Evolutionary conservation across 352 stramenopile species (phyloP).

Genomic region (Vaucheria bursata): DNA sequence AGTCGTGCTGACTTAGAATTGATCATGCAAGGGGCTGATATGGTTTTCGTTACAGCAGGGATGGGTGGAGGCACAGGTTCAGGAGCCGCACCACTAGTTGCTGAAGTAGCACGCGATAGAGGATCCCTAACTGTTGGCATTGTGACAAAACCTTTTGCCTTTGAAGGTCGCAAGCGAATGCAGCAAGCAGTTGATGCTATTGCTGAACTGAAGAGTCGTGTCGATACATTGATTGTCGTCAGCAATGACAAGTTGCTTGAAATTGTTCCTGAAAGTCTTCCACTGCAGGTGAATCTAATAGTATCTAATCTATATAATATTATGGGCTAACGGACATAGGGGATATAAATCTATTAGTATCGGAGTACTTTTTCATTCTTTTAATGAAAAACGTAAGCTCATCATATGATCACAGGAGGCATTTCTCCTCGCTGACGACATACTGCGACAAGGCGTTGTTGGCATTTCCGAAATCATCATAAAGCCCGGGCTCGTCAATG

Average conservation of each 20-base stretch:
- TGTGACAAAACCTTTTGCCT: conserved; percentile 88
- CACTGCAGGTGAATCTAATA: no score
- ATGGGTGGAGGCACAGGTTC: conserved; percentile 65
- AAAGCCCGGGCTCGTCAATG: conserved; percentile 85
- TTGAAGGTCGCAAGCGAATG: conserved; percentile 85
- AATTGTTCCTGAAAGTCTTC: conserved; percentile 64
- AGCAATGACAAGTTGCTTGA: conserved; percentile 85
- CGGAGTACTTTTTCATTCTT: no score
- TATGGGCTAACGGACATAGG: no score
- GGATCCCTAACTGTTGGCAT: conserved; percentile 86
- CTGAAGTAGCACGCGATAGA: conserved; percentile 42
- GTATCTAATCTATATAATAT: no score
- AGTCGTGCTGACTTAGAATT: conserved; percentile 67
- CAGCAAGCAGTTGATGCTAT: conserved; percentile 63
- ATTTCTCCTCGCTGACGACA: conserved; percentile 68
- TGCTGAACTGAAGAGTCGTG: conserved; percentile 70
- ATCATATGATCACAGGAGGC: no score
- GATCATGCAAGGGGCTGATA: conserved; percentile 69
- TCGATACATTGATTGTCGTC: conserved; percentile 93
- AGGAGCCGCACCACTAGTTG: conserved; percentile 26
- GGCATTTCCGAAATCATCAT: conserved; percentile 71
- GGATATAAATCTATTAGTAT: no score
- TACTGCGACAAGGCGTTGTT: conserved; percentile 61
- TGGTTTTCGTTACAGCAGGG: conserved; percentile 89
- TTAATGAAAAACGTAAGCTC: no score